Conservation (phyloP, 345 rosid genomes). For the Arabis hirsuta region DNA sequence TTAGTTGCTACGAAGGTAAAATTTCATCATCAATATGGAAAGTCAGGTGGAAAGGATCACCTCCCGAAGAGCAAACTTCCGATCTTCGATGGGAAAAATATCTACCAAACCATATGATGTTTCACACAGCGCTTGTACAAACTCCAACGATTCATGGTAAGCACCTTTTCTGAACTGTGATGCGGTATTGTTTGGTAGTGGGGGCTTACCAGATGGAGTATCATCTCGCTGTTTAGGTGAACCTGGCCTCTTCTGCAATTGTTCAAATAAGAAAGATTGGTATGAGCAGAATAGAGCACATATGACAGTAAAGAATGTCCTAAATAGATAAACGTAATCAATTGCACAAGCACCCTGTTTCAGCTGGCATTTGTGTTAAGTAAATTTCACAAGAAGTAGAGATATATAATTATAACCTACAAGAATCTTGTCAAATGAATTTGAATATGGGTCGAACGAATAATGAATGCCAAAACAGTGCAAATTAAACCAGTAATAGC, state of each 20-base stretch:
- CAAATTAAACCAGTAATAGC: conserved; percentile 25
- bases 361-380: conserved; percentile 22
- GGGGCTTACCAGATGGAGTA: conserved; percentile 73
- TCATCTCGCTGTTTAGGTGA: conserved; percentile 84
- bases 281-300: conserved; percentile 30
- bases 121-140: conserved; percentile 88
- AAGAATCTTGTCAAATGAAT: conserved; percentile 16
- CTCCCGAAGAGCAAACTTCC: conserved; percentile 93
- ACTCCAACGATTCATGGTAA: conserved; percentile 91
- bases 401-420: conserved; percentile 24
- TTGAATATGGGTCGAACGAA: conserved; percentile 20
- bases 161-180: conserved; percentile 90
- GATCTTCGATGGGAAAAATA: conserved; percentile 96
- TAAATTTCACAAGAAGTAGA: conserved; percentile 17
- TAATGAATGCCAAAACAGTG: conserved; percentile 19
- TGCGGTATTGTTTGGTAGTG: conserved; percentile 69
- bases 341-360: conserved; percentile 29
- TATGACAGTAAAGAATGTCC: conserved; percentile 1
- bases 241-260: conserved; percentile 76
- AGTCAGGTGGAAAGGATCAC: conserved; percentile 47
- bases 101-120: conserved; percentile 96
- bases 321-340: conserved; percentile 16
- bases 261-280: conserved; percentile 25
- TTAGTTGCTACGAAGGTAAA: conserved; percentile 37
- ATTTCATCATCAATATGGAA: conserved; percentile 22